Conservation (phyloP, 345 rosid genomes). For the Xanthoceras sorbifolium region DNA sequence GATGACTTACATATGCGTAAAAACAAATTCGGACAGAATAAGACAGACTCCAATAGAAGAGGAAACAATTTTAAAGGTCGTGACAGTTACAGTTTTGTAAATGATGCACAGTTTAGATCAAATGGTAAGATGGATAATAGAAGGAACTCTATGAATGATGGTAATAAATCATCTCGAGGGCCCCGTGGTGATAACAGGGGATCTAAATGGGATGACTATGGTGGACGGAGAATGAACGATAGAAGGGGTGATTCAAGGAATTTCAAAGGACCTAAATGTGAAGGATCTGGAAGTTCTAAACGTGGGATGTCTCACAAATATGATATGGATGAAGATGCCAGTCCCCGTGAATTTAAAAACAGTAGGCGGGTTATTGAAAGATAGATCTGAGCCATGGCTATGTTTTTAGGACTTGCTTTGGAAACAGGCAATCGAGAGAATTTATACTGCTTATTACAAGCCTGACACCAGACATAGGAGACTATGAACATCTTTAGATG, state of each 20-base stretch:
- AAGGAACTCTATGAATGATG: constrained; percentile 31
- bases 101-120: constrained; percentile 22
- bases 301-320: constrained; percentile 26
- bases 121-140: constrained; percentile 36
- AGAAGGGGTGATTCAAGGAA: constrained; percentile 20
- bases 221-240: constrained; percentile 17
- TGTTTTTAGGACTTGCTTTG: neutral
- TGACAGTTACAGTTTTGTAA: constrained; percentile 28
- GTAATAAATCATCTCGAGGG: constrained; percentile 28
- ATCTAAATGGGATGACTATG: constrained; percentile 21
- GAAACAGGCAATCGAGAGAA: neutral
- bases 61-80: constrained; percentile 33
- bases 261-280: constrained; percentile 23
- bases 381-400: constrained; percentile 16
- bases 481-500: neutral
- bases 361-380: constrained; percentile 61
- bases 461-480: neutral
- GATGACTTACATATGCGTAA: constrained; percentile 29
- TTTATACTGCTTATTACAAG: neutral
- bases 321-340: constrained; percentile 17
- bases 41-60: constrained; percentile 29
- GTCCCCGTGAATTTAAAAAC: constrained; percentile 45
- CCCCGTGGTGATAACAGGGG: constrained; percentile 37
- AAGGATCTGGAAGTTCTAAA: constrained; percentile 15
- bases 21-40: constrained; percentile 31